These are phyloP conservation scores for Brassica nigra DNA, from an alignment of 345 rosid genomes.

Conservation along the genomic window DNA sequence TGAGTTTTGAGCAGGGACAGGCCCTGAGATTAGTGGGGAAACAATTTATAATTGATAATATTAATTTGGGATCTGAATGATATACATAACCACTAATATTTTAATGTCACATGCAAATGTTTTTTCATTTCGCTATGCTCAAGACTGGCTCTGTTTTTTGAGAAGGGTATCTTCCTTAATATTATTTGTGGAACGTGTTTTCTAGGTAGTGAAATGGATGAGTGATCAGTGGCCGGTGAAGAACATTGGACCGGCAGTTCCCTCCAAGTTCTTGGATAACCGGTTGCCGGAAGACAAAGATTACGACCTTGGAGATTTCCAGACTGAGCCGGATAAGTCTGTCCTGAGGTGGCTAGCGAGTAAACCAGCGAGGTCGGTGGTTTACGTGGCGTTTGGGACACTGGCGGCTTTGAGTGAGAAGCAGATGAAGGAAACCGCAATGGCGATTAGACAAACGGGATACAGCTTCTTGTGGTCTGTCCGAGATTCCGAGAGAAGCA, in stretches of 20 bases:
- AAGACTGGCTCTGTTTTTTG: neutral
- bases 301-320: conserved; percentile 51
- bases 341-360: conserved; percentile 52
- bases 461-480: conserved; percentile 61
- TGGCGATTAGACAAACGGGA: conserved; percentile 46
- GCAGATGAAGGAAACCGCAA: conserved; percentile 61
- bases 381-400: conserved; percentile 62
- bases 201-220: conserved; percentile 52
- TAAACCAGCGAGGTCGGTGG: conserved; percentile 47
- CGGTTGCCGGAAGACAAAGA: conserved; percentile 54
- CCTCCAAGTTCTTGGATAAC: conserved; percentile 56
- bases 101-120: no score
- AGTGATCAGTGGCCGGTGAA: conserved; percentile 45
- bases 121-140: neutral
- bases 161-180: neutral
- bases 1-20: neutral
- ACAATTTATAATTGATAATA: neutral
- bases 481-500: conserved; percentile 50
- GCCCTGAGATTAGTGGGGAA: neutral
- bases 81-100: neutral
- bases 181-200: neutral
- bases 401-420: conserved; percentile 46
- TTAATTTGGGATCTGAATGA: no score
- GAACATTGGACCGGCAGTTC: conserved; percentile 57
- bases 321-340: conserved; percentile 39